Evolutionary conservation across 805 yeast species (phyloP), one percentile per base, ranked within the genome.

Genomic region (Kluyveromyces aestuarii): DNA sequence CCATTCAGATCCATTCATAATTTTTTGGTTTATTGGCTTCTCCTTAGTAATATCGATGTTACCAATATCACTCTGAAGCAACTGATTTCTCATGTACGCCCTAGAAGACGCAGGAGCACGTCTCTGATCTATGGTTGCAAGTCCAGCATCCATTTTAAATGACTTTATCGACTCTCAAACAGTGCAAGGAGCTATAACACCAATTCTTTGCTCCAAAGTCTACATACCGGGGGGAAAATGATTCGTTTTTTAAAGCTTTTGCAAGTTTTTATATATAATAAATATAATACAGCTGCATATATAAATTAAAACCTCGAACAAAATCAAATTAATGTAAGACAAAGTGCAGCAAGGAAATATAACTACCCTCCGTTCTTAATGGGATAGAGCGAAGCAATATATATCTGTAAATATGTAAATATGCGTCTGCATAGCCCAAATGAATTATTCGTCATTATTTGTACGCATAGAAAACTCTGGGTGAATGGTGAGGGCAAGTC

Each of bases 21-120:
- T 33, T 27, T 27, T 13, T 14, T 40, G 36, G 37, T 55, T 56
- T 8, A 67, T 48, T 3, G 75, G 75, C 0, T 59, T 59, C 52
- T 76, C 80, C 14, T 72, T 54, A 14, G 70, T 52, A 13, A 76
- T 63, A 50, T 76, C 79, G 30, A 77, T 74, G 50, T 58, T 64
- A 0, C 77, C 80, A 10, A 70, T 58, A 25, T 71, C 72, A 43
- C 54, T 60, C 33, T 63, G 68, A 27, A 75, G 52, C 16, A 72
- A 59, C 51, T 69, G 70, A 47, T 62, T 69, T 50, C 74, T 54
- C 49, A 67, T 47, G 41, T 55, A 53, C 7, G 50, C 58, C 37
- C 44, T 52, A 11, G 48, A 41, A 18, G 50, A 37, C 27, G 17
- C 6, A 11, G 36, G 19, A 6, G 39, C 45, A 27, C 42, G 45